Evolutionary conservation across 176 grass and related monocot species (phyloP), one percentile per base, ranked within the genome.

Genomic region (Triticum turgidum): DNA sequence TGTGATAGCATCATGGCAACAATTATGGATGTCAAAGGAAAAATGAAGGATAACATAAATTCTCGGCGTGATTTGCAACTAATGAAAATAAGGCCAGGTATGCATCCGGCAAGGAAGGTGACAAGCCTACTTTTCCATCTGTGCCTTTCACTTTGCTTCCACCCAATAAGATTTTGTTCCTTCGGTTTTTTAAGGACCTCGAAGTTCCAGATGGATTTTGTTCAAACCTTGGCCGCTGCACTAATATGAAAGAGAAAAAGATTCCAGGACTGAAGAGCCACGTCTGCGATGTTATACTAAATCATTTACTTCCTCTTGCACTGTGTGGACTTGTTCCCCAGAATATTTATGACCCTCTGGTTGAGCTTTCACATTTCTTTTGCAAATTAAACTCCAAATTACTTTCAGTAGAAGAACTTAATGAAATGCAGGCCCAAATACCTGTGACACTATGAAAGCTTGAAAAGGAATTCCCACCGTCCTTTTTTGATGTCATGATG

Each of bases 201-300:
- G 13, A 25, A 7, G 9, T 45, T 45, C 9, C 71, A 44, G 21
- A 74, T 47, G 11, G 71, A 24, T 74, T 24, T 47, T 41, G 4
- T 13, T 45, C 39, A 1, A 74, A 74, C 42, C n/a, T 74, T n/a
- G 11, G 22, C 20, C 2, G 6, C 1, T 24, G 5, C 39, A 47
- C 22, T 44, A 41, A 47, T 13, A 47, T 74, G 20, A 47, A 74
- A 15, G 71, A 27, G 3, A 4, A 14, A 47, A 74, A 47, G 65
- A 44, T 73, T 18, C 10, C 41, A 8, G 32, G 81, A 14, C 56
- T 89, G 5, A 84, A 89, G 72, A 84, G 25, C 33, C 81, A 79
- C 18, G 81, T 84, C 45, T 84, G 27, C 45, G 81, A 84, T 69
- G 56, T 84, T 47, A 66, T 89, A 12, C 37, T 89, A 22, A 63